Evolutionary conservation across 768 basidiomycete species (phyloP).

Genomic region (Phylloporus sp.): DNA sequence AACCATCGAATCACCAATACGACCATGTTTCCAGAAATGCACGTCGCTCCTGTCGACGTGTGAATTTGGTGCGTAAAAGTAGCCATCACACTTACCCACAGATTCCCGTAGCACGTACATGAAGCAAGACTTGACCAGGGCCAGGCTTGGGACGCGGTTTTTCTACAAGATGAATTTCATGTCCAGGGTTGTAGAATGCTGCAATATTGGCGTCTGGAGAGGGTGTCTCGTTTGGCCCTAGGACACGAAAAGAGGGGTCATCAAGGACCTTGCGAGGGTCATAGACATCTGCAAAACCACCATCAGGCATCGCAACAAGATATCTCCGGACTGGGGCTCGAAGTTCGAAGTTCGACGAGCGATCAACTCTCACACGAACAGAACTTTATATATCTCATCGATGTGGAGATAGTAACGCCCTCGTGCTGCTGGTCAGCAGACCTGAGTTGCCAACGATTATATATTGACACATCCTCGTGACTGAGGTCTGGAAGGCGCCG

Average conservation of each 20-base stretch:
- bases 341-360: too few relatives aligned
- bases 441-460: too few relatives aligned
- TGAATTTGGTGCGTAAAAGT: background rate
- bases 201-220: conserved; percentile 49
- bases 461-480: too few relatives aligned
- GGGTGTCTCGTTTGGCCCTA: conserved; percentile 47
- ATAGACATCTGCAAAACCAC: conserved; percentile 40
- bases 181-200: conserved; percentile 58
- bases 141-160: conserved; percentile 57
- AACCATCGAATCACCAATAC: conserved; percentile 65
- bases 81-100: conserved; percentile 46
- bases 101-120: conserved; percentile 64
- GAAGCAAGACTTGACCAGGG: conserved; percentile 60
- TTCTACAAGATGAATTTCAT: conserved; percentile 63
- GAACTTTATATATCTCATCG: background rate
- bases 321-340: background rate
- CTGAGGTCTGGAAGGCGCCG: too few relatives aligned
- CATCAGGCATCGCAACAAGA: conserved; percentile 17
- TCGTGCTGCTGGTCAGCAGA: too few relatives aligned
- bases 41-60: conserved; percentile 52
- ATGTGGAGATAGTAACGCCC: background rate
- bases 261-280: conserved; percentile 52
- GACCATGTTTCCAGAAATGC: conserved; percentile 69
- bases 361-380: too few relatives aligned
- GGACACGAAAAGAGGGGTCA: conserved; percentile 50